Percentiles rank a stretch among this genome's conserved stretches.
Evolutionary conservation across 2,329 filamentous ascomycete species (phyloP).

Genomic region (Botrytis fabae): DNA sequence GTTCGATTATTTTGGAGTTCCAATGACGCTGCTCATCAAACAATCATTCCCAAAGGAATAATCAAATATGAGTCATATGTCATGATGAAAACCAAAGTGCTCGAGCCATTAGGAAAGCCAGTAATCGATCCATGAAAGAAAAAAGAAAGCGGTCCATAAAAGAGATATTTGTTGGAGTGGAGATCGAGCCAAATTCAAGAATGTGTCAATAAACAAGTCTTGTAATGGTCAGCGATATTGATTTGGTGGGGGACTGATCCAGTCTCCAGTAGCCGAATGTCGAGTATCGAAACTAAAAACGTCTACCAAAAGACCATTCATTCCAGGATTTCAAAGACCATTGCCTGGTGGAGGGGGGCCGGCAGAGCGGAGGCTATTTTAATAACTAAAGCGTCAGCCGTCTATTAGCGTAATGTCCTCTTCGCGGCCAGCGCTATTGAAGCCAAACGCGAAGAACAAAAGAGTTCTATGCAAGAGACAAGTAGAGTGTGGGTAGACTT

Average conservation of each 20-base stretch:
- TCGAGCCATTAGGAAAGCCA: conserved; percentile 42
- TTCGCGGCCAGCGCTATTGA: conserved; percentile 70
- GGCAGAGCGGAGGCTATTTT: conserved; percentile 60
- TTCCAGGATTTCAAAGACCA: conserved; percentile 15
- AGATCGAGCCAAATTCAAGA: conserved; percentile 16
- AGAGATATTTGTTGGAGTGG: conserved; percentile 28
- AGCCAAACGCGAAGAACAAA: conserved; percentile 79
- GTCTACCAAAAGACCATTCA: background rate
- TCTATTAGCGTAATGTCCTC: conserved; percentile 71
- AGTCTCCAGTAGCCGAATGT: conserved; percentile 6
- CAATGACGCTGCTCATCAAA: conserved; percentile 26
- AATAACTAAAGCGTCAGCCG: conserved; percentile 81
- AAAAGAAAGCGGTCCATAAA: conserved; percentile 39
- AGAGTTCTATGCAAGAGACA: conserved; percentile 40
- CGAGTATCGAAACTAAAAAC: background rate
- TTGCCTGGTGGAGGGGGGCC: conserved; percentile 71
- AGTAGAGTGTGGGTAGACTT: background rate
- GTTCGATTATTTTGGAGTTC: conserved; percentile 39
- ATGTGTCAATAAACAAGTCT: conserved; percentile 34
- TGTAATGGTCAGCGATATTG: conserved; percentile 30
- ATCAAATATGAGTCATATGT: conserved; percentile 31
- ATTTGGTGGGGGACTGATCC: background rate
- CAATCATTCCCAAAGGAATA: background rate
- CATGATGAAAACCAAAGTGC: conserved; percentile 38
- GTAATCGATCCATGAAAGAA: conserved; percentile 36